phyloP scores from a whole-genome alignment of 75 land plant species.

The Cupressus sempervirens region DNA sequence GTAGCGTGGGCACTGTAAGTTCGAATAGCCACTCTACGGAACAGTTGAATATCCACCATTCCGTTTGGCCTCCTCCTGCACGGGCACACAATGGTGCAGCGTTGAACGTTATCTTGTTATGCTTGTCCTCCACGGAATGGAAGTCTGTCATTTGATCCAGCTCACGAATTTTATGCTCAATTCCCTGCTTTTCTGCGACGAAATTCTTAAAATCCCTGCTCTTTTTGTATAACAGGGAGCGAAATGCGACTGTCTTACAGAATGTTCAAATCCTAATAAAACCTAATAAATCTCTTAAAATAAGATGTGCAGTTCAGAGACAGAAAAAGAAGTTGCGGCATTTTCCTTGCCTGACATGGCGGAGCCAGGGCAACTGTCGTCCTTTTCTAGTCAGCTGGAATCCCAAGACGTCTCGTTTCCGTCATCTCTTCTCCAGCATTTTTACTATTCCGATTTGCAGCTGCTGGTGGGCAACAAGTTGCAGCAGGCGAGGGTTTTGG shows the following conservation, averaged over 20 bases:
- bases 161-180: not conserved
- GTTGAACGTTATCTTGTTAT: not conserved
- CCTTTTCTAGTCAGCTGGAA: not conserved
- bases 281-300: not conserved
- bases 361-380: not conserved
- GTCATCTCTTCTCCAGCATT: not conserved
- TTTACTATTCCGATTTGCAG: not conserved
- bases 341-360: not conserved
- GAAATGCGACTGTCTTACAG: not conserved
- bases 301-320: not conserved
- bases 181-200: not conserved
- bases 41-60: not conserved
- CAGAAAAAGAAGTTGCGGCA: not conserved
- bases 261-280: not conserved
- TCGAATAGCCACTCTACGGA: not conserved
- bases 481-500: slow-evolving; percentile 11
- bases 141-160: not conserved
- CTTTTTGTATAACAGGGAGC: not conserved
- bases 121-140: not conserved
- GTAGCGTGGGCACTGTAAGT: not conserved
- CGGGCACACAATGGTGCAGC: not conserved
- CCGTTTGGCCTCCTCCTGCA: not conserved
- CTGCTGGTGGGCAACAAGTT: not conserved
- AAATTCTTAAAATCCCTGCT: not conserved
- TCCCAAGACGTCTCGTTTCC: not conserved